These are phyloP conservation scores for Sodiomyces alkalinus DNA, from an alignment of 2,329 filamentous ascomycete genomes.

Conservation along the genomic window DNA sequence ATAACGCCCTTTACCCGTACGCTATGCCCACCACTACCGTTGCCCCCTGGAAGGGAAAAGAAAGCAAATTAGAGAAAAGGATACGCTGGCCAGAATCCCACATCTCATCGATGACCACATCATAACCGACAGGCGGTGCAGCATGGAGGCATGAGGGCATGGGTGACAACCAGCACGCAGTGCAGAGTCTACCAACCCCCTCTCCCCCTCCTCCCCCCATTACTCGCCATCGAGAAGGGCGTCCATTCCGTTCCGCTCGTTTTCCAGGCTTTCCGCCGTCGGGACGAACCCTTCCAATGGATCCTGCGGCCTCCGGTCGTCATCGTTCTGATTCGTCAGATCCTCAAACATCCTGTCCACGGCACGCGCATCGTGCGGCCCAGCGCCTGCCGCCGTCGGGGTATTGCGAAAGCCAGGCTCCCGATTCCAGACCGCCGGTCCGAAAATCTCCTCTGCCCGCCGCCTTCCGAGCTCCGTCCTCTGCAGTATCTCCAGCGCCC, in stretches of 20 bases:
- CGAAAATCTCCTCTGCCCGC: conserved; percentile 35
- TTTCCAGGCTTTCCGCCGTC: conserved; percentile 27
- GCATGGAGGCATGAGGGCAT: too few relatives aligned
- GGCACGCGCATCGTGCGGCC: conserved; percentile 19
- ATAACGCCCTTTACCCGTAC: too few relatives aligned
- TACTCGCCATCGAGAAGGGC: conserved; percentile 28
- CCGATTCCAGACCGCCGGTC: conserved; percentile 29
- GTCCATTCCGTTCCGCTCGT: conserved; percentile 30
- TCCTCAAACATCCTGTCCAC: conserved; percentile 42
- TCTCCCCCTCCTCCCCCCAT: too few relatives aligned
- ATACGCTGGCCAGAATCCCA: too few relatives aligned
- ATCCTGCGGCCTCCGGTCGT: conserved; percentile 25
- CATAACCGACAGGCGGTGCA: too few relatives aligned
- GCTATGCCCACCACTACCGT: too few relatives aligned
- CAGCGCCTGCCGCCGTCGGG: neutral
- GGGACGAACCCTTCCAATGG: conserved; percentile 15
- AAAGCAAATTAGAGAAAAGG: too few relatives aligned
- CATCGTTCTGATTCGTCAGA: conserved; percentile 37
- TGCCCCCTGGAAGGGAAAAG: too few relatives aligned
- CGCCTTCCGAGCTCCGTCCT: conserved; percentile 34
- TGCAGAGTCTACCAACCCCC: too few relatives aligned
- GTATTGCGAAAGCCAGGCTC: conserved; percentile 6
- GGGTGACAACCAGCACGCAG: too few relatives aligned
- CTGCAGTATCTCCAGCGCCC: conserved; percentile 35
- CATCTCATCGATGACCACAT: too few relatives aligned